Evolutionary conservation across 495 filamentous ascomycete genomes (phyloP), one percentile per base, ranked within the genome.

Genomic region (Penicillium tannophilum): DNA sequence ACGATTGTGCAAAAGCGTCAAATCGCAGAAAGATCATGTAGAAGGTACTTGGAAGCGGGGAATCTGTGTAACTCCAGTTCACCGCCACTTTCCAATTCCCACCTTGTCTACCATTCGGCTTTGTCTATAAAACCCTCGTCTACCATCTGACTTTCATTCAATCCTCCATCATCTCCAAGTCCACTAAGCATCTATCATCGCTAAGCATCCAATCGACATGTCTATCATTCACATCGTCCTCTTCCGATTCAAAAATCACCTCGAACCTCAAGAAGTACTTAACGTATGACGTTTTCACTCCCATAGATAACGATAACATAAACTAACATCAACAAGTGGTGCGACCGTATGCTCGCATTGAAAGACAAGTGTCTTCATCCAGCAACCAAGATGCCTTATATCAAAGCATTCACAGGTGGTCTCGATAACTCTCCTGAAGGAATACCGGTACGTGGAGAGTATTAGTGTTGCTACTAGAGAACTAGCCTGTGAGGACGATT

Each of bases 381-480:
- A 5, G 50, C 58, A n/a, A 72, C 79, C 4, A 65, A 73, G 8
- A 58, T 66, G 19, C 72, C 73, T 4, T 81, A 81, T 58, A 84
- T 92, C 61, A 75, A 76, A 46, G 75, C 82, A 1, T 63, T 78
- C 5, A 82, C 76, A 1, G 88, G 85, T 3, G 88, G 89, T 0
- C 70, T 65, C 51, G 83, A 91, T 60, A 88, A 86, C 64, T 89
- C 85, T 1, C 71, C 72, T 0, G 88, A 91, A 69, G 87, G 83
- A 6, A 69, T 79, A 12, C 82, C 88, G 70, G 88, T 90, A 75
- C 54, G 66, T 54, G 23, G n/a, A 23, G 6, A 3, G 26, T 28
- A 28, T 3, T 28, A 28, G n/a, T n/a, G n/a, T n/a, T n/a, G n/a
- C n/a, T n/a, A n/a, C n/a, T n/a, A n/a, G n/a, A n/a, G n/a, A n/a